Evolutionary conservation across 306 rosid genomes (phyloP).

Genomic region (Cucurbita argyrosperma): DNA sequence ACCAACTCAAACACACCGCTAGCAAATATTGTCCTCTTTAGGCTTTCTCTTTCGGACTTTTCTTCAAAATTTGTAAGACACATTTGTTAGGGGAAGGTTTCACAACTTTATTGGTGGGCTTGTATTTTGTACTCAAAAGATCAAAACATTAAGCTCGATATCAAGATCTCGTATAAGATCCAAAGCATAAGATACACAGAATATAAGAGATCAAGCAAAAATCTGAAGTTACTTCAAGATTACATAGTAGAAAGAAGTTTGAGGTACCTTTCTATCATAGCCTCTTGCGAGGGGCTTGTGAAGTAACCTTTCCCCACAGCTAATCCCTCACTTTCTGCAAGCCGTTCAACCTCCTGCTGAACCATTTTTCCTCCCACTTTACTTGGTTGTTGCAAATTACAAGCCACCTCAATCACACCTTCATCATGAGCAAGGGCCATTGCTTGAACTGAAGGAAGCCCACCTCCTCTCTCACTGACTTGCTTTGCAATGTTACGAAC

Average conservation of each 20-base stretch:
- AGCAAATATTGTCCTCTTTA: no score
- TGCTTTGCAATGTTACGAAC: conserved; percentile 35
- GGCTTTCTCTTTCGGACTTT: no score
- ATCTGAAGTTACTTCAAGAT: neutral
- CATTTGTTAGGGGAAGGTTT: no score
- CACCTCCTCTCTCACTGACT: conserved; percentile 36
- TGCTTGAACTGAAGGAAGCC: conserved; percentile 69
- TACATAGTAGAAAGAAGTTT: conserved; percentile 6
- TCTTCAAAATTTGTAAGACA: no score
- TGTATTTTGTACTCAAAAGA: neutral
- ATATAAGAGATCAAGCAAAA: neutral
- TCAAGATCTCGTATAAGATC: neutral
- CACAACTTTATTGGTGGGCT: no score
- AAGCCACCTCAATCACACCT: conserved; percentile 34
- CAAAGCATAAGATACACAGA: neutral
- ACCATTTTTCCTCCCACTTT: conserved; percentile 36
- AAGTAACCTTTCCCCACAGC: conserved; percentile 62
- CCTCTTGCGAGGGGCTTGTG: conserved; percentile 60
- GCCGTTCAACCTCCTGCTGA: conserved; percentile 42
- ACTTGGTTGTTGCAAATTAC: conserved; percentile 48
- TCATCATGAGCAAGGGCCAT: conserved; percentile 53
- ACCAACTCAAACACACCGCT: no score
- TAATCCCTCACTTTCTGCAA: conserved; percentile 52
- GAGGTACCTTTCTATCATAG: conserved; percentile 39
- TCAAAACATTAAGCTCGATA: neutral